Conservation (phyloP, 345 rosid genomes). For the Salix brachista region DNA sequence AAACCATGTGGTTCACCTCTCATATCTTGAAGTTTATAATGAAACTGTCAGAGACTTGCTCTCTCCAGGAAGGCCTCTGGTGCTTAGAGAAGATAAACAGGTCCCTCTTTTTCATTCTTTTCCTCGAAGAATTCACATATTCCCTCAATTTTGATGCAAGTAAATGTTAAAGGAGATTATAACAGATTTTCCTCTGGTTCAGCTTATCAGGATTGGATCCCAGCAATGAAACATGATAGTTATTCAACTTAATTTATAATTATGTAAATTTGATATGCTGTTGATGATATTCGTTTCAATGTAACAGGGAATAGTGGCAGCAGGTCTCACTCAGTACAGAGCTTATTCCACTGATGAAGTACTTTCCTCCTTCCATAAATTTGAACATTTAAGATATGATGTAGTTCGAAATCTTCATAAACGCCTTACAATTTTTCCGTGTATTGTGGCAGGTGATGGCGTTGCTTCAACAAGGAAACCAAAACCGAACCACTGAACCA, state of each 20-base stretch:
- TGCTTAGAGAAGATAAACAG: conserved; percentile 93
- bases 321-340: conserved; percentile 91
- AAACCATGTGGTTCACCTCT: conserved; percentile 81
- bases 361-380: conserved; percentile 8
- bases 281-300: conserved; percentile 2
- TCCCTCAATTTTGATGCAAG: neutral
- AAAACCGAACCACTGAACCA: conserved; percentile 91
- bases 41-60: conserved; percentile 93
- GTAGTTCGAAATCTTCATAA: neutral
- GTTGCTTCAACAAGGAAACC: conserved; percentile 87
- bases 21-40: conserved; percentile 91
- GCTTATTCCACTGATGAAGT: conserved; percentile 96
- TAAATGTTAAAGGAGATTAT: too few species aligned
- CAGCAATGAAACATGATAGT: neutral
- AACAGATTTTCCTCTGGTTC: neutral
- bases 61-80: conserved; percentile 92
- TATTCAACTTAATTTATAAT: neutral
- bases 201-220: neutral
- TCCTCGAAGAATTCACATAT: neutral
- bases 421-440: conserved; percentile 8
- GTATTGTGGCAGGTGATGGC: conserved; percentile 68
- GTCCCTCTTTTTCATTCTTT: conserved; percentile 24
- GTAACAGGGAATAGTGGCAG: conserved; percentile 78
- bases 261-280: neutral
- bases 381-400: neutral